phyloP scores from a whole-genome alignment of 768 basidiomycete genomes.

The Candolleomyces aberdarensis region DNA sequence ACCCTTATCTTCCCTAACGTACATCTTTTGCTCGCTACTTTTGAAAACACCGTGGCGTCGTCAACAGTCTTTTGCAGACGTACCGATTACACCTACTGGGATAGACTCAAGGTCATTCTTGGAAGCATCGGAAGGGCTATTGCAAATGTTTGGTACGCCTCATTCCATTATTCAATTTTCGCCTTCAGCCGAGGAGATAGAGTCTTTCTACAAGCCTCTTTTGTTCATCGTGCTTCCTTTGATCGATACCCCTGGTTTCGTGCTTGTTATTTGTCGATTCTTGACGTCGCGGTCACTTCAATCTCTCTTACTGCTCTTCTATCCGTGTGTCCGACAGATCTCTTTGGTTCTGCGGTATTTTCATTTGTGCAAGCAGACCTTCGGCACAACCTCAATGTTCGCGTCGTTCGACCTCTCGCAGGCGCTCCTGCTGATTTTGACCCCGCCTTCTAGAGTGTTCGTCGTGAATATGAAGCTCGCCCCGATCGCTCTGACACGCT shows the following conservation, averaged over 20 bases:
- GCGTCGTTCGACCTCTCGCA: slow-evolving; percentile 20
- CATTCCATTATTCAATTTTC: no score
- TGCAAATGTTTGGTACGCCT: slow-evolving; percentile 63
- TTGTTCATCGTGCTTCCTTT: no score
- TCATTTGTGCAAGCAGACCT: slow-evolving; percentile 73
- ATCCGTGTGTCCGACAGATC: slow-evolving; percentile 35
- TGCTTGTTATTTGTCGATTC: background rate
- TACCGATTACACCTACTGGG: slow-evolving; percentile 70
- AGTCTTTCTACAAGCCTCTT: background rate
- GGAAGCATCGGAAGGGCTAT: slow-evolving; percentile 85
- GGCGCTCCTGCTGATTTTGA: slow-evolving; percentile 1
- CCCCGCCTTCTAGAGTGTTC: slow-evolving; percentile 53
- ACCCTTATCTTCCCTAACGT: background rate
- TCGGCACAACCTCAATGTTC: slow-evolving; percentile 59
- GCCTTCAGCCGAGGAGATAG: background rate
- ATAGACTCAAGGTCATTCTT: slow-evolving; percentile 80
- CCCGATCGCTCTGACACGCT: slow-evolving; percentile 48
- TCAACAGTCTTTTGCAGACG: slow-evolving; percentile 80
- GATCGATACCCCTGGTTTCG: slow-evolving; percentile 12
- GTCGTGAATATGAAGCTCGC: slow-evolving; percentile 45
- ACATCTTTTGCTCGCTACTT: background rate
- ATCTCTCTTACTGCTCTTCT: no score
- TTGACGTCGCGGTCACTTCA: background rate
- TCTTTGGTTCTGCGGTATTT: slow-evolving; percentile 67
- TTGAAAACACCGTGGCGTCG: background rate